A percentile compares a stretch with the other conserved stretches of the same genome.
These are phyloP conservation scores for Cylindrodendrum hubeiense DNA, from an alignment of 2,329 filamentous ascomycete species.

Conservation along the genomic window DNA sequence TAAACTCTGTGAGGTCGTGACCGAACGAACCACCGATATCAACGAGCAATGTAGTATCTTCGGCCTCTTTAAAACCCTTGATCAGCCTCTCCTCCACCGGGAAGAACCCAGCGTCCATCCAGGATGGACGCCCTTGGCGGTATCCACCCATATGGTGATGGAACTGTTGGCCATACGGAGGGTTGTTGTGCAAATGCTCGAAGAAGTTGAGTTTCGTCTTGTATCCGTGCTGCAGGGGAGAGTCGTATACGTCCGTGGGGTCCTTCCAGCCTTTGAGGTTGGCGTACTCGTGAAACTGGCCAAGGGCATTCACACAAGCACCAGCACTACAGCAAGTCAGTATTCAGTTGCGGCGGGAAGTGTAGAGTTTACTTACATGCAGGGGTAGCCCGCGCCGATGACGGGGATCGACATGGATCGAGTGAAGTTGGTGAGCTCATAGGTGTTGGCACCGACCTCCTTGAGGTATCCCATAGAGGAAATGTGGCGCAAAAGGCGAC, in stretches of 20 bases:
- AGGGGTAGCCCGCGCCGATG: slow-evolving; percentile 51
- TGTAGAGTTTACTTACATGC: slow-evolving; percentile 36
- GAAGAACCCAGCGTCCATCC: slow-evolving; percentile 53
- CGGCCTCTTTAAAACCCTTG: slow-evolving; percentile 41
- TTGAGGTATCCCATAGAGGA: slow-evolving; percentile 54
- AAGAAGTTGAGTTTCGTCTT: slow-evolving; percentile 52
- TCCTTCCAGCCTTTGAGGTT: slow-evolving; percentile 45
- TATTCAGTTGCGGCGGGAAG: accelerated
- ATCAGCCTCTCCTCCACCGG: slow-evolving; percentile 49
- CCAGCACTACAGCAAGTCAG: slow-evolving; percentile 23
- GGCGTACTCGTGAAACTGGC: slow-evolving; percentile 48
- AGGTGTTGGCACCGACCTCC: slow-evolving; percentile 51
- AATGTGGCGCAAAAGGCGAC: slow-evolving; percentile 53
- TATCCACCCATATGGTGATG: slow-evolving; percentile 55
- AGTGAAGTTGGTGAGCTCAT: slow-evolving; percentile 53
- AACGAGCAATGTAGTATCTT: slow-evolving; percentile 46
- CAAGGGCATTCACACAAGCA: slow-evolving; percentile 32
- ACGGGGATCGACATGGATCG: slow-evolving; percentile 49
- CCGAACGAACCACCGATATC: slow-evolving; percentile 53
- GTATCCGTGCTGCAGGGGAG: slow-evolving; percentile 49
- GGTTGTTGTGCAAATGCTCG: slow-evolving; percentile 45
- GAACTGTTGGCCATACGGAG: slow-evolving; percentile 49
- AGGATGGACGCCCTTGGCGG: slow-evolving; percentile 48
- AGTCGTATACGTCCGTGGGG: slow-evolving; percentile 46
- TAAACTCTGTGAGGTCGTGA: slow-evolving; percentile 51